These are phyloP conservation scores for Hypoxylon sp. DNA, from an alignment of 2,329 filamentous ascomycete genomes.

Conservation along the genomic window DNA sequence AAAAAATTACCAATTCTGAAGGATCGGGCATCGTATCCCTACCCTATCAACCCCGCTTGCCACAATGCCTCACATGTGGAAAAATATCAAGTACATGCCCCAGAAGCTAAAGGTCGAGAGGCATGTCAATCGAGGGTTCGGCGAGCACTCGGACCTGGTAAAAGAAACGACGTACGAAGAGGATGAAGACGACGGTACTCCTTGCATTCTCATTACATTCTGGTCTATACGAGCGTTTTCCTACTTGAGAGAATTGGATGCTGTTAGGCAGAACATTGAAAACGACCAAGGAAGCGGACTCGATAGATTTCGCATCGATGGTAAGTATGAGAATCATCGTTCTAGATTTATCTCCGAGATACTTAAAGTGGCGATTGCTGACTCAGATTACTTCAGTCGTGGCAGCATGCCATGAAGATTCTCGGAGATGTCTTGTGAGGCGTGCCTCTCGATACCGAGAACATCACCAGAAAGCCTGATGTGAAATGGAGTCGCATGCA, in stretches of 20 bases:
- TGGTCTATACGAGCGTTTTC: not conserved
- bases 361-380: not conserved
- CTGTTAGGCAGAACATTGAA: slow-evolving; percentile 14
- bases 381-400: slow-evolving; percentile 9
- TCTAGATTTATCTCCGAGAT: not conserved
- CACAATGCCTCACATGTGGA: slow-evolving; percentile 27
- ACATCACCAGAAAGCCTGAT: slow-evolving; percentile 29
- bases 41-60: not conserved
- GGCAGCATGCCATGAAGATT: slow-evolving; percentile 1
- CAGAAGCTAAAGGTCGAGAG: slow-evolving; percentile 21
- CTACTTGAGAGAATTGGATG: slow-evolving; percentile 8
- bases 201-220: slow-evolving; percentile 34
- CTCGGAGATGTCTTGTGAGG: slow-evolving; percentile 25
- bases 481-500: not conserved
- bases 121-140: slow-evolving; percentile 6
- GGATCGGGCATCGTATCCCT: slow-evolving; percentile 5
- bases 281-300: slow-evolving; percentile 14
- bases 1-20: slow-evolving; percentile 2
- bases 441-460: slow-evolving; percentile 21
- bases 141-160: not conserved
- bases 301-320: slow-evolving; percentile 33
- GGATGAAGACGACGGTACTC: slow-evolving; percentile 34
- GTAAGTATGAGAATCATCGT: not conserved
- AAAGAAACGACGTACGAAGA: slow-evolving; percentile 28
- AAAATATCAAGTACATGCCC: slow-evolving; percentile 21